Evolutionary conservation across 352 stramenopile species (phyloP), one percentile per base, ranked within the genome.

Genomic region (Detonula confervacea): DNA sequence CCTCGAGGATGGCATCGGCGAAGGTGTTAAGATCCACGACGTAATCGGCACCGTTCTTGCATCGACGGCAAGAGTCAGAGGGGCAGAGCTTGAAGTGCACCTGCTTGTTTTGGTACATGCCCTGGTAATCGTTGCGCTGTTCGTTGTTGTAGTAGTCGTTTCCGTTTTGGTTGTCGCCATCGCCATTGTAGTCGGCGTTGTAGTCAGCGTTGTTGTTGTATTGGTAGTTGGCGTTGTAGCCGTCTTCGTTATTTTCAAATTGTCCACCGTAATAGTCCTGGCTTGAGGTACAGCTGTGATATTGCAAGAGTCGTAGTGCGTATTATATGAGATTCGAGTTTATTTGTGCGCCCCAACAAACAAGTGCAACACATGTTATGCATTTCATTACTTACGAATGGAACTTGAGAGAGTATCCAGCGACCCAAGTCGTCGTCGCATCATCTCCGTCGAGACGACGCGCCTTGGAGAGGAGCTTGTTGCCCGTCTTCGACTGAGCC

Each of bases 81-180:
- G 76, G 80, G 65, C 87, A 92, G 14, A 92, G 66, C 27, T 77
- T 74, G 70, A 91, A 91, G 55, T 85, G 79, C 18, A 88, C 82
- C 24, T 91, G 65, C 12, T 69, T 60, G 42, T 84, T 61, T 22
- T 66, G 25, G 44, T 78, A 78, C 69, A 78, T 66, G 33, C 70
- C 70, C 51, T 73, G 27, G 70, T 79, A 79, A 11, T 44, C 39
- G n/a, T 79, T 61, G 54, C 69, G 57, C 39, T 71, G 55, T 35
- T 56, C 46, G 18, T 73, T 18, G 25, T 73, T 65, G 27, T 73
- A 46, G 33, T 65, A 63, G 29, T 54, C 59, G 46, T 66, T 57
- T 18, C 55, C 11, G 63, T 84, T 81, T 24, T 77, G 54, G 18
- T 72, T 60, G 22, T 65, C 42, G 46, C 59, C 56, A 22, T 46